Evolutionary conservation across 2,329 filamentous ascomycete species (phyloP).

Genomic region (Aspergillus fumigatiaffinis): DNA sequence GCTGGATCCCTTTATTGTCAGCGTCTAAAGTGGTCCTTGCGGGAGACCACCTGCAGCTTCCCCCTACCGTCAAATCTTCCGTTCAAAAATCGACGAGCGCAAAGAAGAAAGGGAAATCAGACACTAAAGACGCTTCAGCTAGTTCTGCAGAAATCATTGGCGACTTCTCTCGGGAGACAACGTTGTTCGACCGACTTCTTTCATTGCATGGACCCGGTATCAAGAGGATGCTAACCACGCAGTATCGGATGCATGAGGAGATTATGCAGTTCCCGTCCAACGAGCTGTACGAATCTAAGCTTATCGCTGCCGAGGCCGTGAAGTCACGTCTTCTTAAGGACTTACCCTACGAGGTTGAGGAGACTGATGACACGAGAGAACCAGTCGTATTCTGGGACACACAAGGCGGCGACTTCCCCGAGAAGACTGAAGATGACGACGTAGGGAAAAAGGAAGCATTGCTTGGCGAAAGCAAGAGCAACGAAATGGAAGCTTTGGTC

Average conservation of each 20-base stretch:
- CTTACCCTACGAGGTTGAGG: conserved; percentile 70
- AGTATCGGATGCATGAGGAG: conserved; percentile 95
- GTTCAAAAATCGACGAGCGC: conserved; percentile 45
- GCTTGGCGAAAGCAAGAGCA: conserved; percentile 78
- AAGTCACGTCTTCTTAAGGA: conserved; percentile 70
- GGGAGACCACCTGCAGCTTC: conserved; percentile 89
- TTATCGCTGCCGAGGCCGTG: conserved; percentile 77
- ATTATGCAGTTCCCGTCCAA: conserved; percentile 95
- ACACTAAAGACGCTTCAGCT: conserved; percentile 30
- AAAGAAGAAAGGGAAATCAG: conserved; percentile 39
- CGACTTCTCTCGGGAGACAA: conserved; percentile 71
- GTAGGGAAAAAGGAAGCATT: conserved; percentile 49
- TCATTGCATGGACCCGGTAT: conserved; percentile 74
- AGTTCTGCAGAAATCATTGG: conserved; percentile 39
- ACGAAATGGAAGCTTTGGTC: conserved; percentile 81
- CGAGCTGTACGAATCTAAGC: conserved; percentile 76
- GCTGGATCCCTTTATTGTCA: conserved; percentile 84
- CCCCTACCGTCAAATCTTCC: conserved; percentile 86
- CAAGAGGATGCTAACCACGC: conserved; percentile 92
- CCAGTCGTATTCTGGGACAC: conserved; percentile 94
- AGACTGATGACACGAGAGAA: conserved; percentile 81
- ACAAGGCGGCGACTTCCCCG: conserved; percentile 86
- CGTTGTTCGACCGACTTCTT: conserved; percentile 85
- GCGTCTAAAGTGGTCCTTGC: conserved; percentile 83
- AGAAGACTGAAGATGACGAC: conserved; percentile 72